Conservation (phyloP, 228 moss, liverwort and hornwort genomes). For the Sphagnum magellanicum region DNA sequence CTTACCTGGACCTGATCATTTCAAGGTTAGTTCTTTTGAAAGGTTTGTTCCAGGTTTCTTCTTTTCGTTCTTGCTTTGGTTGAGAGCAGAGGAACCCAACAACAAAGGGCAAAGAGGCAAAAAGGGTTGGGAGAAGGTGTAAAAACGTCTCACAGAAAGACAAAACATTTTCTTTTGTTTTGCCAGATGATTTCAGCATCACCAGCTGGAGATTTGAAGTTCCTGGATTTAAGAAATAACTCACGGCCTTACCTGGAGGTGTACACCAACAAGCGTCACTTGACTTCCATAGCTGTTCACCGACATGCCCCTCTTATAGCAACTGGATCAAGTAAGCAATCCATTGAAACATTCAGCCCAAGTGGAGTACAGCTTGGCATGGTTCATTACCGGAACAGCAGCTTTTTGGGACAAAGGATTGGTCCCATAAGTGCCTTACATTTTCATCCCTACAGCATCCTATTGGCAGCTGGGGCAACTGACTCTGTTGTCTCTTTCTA, state of each 20-base stretch:
- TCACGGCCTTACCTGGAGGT: slow-evolving; percentile 24
- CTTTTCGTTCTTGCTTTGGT: too few species aligned
- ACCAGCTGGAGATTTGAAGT: slow-evolving; percentile 41
- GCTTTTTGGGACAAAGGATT: slow-evolving; percentile 55
- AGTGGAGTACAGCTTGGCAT: slow-evolving; percentile 44
- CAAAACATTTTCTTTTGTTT: not conserved
- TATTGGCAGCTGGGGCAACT: slow-evolving; percentile 49
- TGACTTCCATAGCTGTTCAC: slow-evolving; percentile 41
- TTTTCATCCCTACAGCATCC: slow-evolving; percentile 50
- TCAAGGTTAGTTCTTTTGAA: slow-evolving; percentile 18
- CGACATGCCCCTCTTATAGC: slow-evolving; percentile 53
- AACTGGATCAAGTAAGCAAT: slow-evolving; percentile 45
- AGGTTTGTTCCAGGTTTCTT: too few species aligned
- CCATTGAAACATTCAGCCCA: slow-evolving; percentile 37
- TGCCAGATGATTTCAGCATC: slow-evolving; percentile 48
- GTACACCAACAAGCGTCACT: slow-evolving; percentile 41
- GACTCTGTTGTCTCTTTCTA: slow-evolving; percentile 57
- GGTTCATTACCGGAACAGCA: slow-evolving; percentile 49
- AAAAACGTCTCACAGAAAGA: too few species aligned
- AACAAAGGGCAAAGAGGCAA: too few species aligned
- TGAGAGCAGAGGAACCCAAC: too few species aligned
- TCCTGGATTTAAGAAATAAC: slow-evolving; percentile 44
- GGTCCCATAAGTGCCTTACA: slow-evolving; percentile 52
- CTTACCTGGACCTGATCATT: slow-evolving; percentile 34
- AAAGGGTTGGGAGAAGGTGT: too few species aligned